Evolutionary conservation across 176 grass and related monocot species (phyloP), one percentile per base, ranked within the genome.

Genomic region (Musa itinerans): DNA sequence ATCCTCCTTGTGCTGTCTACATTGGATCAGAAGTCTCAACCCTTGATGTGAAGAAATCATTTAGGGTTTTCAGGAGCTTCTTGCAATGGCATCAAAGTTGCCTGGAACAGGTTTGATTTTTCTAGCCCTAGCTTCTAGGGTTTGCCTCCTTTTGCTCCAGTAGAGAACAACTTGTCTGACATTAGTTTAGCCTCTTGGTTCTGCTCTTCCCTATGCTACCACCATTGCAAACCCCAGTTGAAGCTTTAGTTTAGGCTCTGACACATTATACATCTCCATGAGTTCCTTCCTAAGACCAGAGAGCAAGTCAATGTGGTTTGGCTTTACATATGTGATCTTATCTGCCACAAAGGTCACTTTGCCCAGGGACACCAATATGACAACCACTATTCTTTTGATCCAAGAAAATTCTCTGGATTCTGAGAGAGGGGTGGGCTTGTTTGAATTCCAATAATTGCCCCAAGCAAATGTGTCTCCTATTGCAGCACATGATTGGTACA

Each of bases 331-430:
- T 21, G 23, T 64, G 61, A 50, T 77, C 71, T 73, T 54, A 57
- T 76, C 49, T 64, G 62, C 59, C 34, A 29, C 26, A 72, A 74
- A 24, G 14, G 26, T 19, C 43, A n/a, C 76, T 54, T 50, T 21
- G 22, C 34, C 58, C 2, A 50, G 10, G 17, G 34, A 65, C 65
- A 15, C 10, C 71, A 75, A 75, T 55, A 59, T 20, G 79, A 79
- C 27, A 55, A 58, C 68, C 77, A 82, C 78, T 75, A 85, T 68
- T 52, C 81, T 87, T 85, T 80, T 53, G 72, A n/a, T 58, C 56
- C 89, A 75, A 85, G 74, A 57, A 85, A 72, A 65, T 27, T 65
- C 23, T 65, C 23, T 65, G 23, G 63, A 65, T 65, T 65, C 23
- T 25, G 20, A 25, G 23, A 25, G 23, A 65, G 23, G 10, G 23